Percentiles rank a stretch among this genome's conserved stretches.
phyloP scores from a whole-genome alignment of 768 basidiomycete species.

The Dendrothele bispora region DNA sequence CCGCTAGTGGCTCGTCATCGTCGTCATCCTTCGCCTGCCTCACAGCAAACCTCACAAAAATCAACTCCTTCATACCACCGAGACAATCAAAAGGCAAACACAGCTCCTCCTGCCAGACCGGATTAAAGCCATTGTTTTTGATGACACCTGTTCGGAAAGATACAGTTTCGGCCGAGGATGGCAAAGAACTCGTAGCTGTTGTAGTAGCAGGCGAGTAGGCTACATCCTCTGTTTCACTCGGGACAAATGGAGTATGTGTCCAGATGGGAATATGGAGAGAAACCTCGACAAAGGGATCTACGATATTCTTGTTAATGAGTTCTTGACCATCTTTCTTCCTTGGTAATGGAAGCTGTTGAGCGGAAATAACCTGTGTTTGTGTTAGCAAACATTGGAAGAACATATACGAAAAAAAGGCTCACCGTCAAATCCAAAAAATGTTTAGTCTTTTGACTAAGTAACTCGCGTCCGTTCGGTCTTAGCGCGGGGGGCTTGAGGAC shows the following conservation, averaged over 20 bases:
- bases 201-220: constrained; percentile 3
- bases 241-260: constrained; percentile 27
- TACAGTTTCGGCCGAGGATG: constrained; percentile 42
- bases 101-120: constrained; percentile 76
- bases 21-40: constrained; percentile 62
- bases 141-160: constrained; percentile 60
- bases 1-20: constrained; percentile 64
- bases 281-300: constrained; percentile 81
- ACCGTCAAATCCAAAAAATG: constrained; percentile 70
- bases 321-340: constrained; percentile 65
- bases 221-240: background rate
- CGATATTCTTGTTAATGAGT: constrained; percentile 51
- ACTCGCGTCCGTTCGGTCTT: constrained; percentile 60
- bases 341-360: constrained; percentile 82
- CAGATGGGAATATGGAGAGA: constrained; percentile 78
- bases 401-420: constrained; percentile 6
- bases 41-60: constrained; percentile 82
- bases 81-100: constrained; percentile 74
- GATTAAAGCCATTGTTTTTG: constrained; percentile 92
- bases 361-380: constrained; percentile 69
- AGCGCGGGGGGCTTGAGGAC: constrained; percentile 86
- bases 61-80: constrained; percentile 73
- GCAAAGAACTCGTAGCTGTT: constrained; percentile 21
- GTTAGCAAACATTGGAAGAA: background rate
- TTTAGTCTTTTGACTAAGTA: constrained; percentile 49